Base-by-base conservation (phyloP, 805 yeast species). In the Zygotorulaspora sp. region DNA sequence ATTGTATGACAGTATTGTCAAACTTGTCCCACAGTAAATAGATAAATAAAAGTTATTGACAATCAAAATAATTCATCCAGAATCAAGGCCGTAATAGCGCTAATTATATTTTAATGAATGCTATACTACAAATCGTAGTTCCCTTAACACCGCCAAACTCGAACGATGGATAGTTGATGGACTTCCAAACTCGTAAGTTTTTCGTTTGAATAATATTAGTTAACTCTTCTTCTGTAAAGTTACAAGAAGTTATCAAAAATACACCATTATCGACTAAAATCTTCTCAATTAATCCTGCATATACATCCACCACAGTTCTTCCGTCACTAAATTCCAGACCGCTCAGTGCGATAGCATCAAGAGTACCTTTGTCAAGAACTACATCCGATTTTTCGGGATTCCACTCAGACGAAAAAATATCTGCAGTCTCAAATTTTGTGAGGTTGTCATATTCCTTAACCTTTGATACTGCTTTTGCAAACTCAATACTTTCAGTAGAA, bases 271-370 rank as follows among this genome's bases (percentile, higher is more conserved):
- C 45, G 29, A 71, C 70, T 61, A 92, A 63, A 36, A 85, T 49
- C 38, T 72, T 70, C 31, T 67, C 66, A 14, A 86, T 79, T 23
- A 75, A 78, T 0, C 49, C 46, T 0, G 88, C 78, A 52, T 92
- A 90, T 11, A 76, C 65, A 18, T 80, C 77, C 40, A 74, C 65
- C 2, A 76, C 72, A 12, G 74, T 70, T 40, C 67, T 65, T 6
- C 67, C 70, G 9, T 63, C 64, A 6, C 62, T 70, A 41, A 74
- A 74, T 14, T 62, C 70, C 2, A 66, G 48, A 15, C 81, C 82
- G 58, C 86, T 85, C 30, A 92, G 70, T 0, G 96, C 97, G 44
- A 92, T 90, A 4, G 99, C 99, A 64, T 92, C 99, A 15, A 92
- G 65, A 0, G 99, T 92, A 6, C 99, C 99, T 59, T 92, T 92